These are phyloP conservation scores for Hortaea sp. DNA, from an alignment of 2,329 filamentous ascomycete genomes.

Conservation along the genomic window DNA sequence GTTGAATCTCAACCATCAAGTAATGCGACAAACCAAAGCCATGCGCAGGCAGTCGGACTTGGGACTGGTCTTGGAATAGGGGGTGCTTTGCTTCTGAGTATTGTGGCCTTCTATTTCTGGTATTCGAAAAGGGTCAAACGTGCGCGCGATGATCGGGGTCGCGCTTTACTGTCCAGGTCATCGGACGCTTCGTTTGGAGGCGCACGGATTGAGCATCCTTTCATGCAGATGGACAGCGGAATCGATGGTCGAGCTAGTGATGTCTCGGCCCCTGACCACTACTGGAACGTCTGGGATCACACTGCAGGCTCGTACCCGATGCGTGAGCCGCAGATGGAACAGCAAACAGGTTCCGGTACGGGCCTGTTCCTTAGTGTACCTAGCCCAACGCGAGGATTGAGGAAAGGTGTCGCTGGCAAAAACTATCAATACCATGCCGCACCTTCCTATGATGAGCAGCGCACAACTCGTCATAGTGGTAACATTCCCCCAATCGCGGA, in stretches of 20 bases:
- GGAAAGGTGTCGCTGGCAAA: conserved; percentile 30
- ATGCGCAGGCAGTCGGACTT: conserved; percentile 37
- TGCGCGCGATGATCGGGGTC: conserved; percentile 39
- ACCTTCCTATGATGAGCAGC: conserved; percentile 39
- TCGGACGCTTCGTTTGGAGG: conserved; percentile 32
- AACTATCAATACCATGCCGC: conserved; percentile 28
- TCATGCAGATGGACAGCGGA: conserved; percentile 20
- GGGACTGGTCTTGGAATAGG: conserved; percentile 36
- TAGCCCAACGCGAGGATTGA: conserved; percentile 38
- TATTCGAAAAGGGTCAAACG: conserved; percentile 32
- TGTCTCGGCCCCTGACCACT: conserved; percentile 22
- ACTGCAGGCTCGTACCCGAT: neutral
- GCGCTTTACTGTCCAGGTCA: conserved; percentile 36
- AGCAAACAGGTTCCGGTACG: conserved; percentile 27
- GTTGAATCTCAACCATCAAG: conserved; percentile 3
- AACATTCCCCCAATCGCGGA: conserved; percentile 55
- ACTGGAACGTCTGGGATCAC: conserved; percentile 9
- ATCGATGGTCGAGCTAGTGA: conserved; percentile 31
- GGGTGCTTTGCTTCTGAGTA: conserved; percentile 29
- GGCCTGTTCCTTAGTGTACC: conserved; percentile 38
- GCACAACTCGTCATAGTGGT: conserved; percentile 40
- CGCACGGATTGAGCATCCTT: conserved; percentile 37
- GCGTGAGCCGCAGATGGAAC: conserved; percentile 11
- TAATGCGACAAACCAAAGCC: conserved; percentile 25
- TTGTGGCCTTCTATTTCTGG: conserved; percentile 39